These are phyloP conservation scores for Choiromyces venosus DNA, from an alignment of 495 filamentous ascomycete genomes.

Conservation along the genomic window DNA sequence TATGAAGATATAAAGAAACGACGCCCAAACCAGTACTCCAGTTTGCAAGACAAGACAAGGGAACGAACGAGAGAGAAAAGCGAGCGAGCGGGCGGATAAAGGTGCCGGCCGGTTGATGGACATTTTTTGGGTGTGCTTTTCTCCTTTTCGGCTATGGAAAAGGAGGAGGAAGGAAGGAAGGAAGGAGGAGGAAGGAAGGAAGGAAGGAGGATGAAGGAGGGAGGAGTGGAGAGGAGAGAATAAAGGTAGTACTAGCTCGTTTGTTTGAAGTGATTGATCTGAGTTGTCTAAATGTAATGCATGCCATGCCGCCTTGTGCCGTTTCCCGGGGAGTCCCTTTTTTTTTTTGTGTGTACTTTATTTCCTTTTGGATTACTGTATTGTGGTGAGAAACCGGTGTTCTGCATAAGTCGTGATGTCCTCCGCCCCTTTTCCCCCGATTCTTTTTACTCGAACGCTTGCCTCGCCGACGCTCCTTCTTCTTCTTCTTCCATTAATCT, in stretches of 20 bases:
- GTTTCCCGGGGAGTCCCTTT: slow-evolving; percentile 8
- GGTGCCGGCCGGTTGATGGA: not conserved
- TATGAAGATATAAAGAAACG: not conserved
- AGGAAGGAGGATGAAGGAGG: not conserved
- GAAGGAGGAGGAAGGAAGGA: too few relatives aligned
- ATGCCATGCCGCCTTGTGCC: slow-evolving; percentile 20
- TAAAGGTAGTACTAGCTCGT: not conserved
- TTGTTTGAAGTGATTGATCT: slow-evolving; percentile 12
- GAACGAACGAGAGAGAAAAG: not conserved
- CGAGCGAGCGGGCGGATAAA: not conserved
- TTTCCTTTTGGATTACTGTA: not conserved
- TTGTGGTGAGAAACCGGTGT: slow-evolving; percentile 18
- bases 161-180: not conserved
- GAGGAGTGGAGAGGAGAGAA: not conserved
- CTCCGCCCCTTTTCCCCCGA: slow-evolving; percentile 5
- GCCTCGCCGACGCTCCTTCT: not conserved
- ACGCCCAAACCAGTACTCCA: not conserved
- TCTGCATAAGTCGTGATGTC: slow-evolving; percentile 30
- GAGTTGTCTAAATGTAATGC: slow-evolving; percentile 27
- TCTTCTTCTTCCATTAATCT: slow-evolving; percentile 10
- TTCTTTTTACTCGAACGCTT: slow-evolving; percentile 11
- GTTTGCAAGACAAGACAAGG: not conserved
- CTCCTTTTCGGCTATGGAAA: not conserved
- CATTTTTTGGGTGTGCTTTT: not conserved
- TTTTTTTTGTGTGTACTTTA: not conserved